Evolutionary conservation across 352 stramenopile genomes (phyloP).

Genomic region (Phytophthora citricola): DNA sequence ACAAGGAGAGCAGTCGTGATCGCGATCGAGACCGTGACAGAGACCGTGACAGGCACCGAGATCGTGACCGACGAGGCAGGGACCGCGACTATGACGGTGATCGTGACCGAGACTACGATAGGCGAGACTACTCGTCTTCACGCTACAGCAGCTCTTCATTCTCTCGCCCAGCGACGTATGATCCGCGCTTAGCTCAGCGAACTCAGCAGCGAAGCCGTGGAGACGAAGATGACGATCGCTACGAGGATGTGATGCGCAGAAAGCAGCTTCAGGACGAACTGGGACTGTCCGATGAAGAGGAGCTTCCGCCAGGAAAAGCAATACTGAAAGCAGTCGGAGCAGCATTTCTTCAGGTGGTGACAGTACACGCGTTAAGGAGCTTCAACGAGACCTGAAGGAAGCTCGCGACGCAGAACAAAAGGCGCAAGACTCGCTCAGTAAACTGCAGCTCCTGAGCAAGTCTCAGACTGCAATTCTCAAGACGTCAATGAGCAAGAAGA

Average conservation of each 20-base stretch:
- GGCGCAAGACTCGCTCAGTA: constrained; percentile 80
- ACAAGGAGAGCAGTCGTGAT: constrained; percentile 27
- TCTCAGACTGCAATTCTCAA: constrained; percentile 87
- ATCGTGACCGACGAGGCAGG: constrained; percentile 43
- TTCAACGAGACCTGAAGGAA: constrained; percentile 62
- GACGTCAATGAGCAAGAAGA: constrained; percentile 82
- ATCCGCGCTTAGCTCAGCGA: constrained; percentile 71
- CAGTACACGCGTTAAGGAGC: constrained; percentile 56
- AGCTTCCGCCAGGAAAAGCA: constrained; percentile 13
- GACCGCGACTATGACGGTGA: constrained; percentile 45
- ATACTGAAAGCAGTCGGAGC: constrained; percentile 1
- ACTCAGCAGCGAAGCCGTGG: constrained; percentile 44
- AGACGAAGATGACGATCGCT: constrained; percentile 49
- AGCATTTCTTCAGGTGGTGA: constrained; percentile 12
- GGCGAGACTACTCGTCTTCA: constrained; percentile 32
- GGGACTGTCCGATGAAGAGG: constrained; percentile 73
- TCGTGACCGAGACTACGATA: constrained; percentile 38
- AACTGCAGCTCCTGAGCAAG: constrained; percentile 86
- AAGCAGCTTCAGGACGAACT: constrained; percentile 75
- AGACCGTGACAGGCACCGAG: constrained; percentile 39
- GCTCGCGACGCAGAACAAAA: constrained; percentile 75
- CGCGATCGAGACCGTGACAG: constrained; percentile 23
- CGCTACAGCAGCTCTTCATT: constrained; percentile 60
- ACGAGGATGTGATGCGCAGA: constrained; percentile 54
- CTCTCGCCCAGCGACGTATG: constrained; percentile 85